Base-by-base conservation (phyloP, 1,139 yeast species). In the Saccharomycopsis hybrid region DNA sequence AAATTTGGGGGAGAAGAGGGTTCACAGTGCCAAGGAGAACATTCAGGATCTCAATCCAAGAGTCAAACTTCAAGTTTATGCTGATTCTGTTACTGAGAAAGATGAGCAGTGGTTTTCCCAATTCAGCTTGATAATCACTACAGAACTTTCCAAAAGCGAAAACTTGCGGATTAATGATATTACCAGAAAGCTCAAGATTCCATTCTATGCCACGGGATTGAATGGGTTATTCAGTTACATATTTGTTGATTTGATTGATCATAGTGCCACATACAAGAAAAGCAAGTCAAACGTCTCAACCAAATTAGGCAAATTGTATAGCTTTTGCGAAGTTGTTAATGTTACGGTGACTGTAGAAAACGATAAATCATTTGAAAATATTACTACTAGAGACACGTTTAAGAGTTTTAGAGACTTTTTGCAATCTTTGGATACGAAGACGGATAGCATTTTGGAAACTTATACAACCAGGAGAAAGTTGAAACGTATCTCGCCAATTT, bases 191-290 rank as follows among this genome's bases (percentile, higher is more conserved):
- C 67, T 73, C 30, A 70, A 70, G 33, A 75, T 82, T 35, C 87
- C 95, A 1, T 70, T 92, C 41, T 88, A 86, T 62, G 74, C 78
- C 3, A 69, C 87, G 0, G 85, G 83, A 0, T 62, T 80, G 5
- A 85, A 84, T 62, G 98, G 98, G 0, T 68, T 89, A 63, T 88
- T 77, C 63, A 97, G 96, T 1, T 86, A 79, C 61, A 75, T 87
- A 2, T 80, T 90, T 60, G 81, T 82, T 2, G 98, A 94, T 64
- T 71, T 92, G 54, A 77, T 88, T 24, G 65, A 72, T 49, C 90
- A 87, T 64, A 69, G 71, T 9, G 60, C 72, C 4, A 58, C 58
- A 3, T 70, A 73, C 57, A 80, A 86, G 46, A 77, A 78, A 66
- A 74, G 67, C 56, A 76, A 61, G 60, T 76, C 69, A 57, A 69